phyloP scores from a whole-genome alignment of 345 rosid species.

The Psidium friedrichsthalianum region DNA sequence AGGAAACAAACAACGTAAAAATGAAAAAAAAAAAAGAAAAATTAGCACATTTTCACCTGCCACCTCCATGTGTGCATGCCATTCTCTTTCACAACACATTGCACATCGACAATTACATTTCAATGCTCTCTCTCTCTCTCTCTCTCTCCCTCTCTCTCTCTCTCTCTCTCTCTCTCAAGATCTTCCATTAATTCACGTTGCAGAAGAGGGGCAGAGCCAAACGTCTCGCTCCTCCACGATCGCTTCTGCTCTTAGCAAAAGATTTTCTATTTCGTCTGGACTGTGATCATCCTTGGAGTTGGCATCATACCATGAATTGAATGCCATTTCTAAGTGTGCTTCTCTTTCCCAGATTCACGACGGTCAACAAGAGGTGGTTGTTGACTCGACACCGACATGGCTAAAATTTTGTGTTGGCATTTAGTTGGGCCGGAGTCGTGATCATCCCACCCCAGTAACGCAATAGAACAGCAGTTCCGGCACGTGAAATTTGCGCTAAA shows the following conservation, averaged over 20 bases:
- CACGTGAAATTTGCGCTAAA: not conserved
- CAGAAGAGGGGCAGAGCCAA: not conserved
- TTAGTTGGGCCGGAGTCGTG: not conserved
- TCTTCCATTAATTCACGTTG: not conserved
- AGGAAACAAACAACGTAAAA: not conserved
- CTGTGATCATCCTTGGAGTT: not conserved
- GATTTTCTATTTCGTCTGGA: not conserved
- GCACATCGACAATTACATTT: not conserved
- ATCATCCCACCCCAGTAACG: not conserved
- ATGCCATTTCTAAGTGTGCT: not conserved
- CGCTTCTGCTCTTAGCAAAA: not conserved
- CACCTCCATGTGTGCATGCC: not conserved
- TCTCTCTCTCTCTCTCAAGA: not conserved
- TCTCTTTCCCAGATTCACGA: not conserved
- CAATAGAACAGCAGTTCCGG: not conserved
- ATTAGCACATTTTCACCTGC: not conserved
- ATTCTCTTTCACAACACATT: not conserved
- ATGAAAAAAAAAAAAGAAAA: not conserved
- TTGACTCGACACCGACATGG: not conserved
- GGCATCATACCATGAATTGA: not conserved
- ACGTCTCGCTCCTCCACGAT: not conserved
- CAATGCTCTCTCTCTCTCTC: too few relatives aligned
- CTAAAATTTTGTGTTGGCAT: not conserved
- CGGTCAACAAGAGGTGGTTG: not conserved
- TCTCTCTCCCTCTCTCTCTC: not conserved